These are phyloP conservation scores for Penicillium hesseltinei DNA, from an alignment of 2,329 filamentous ascomycete genomes.

Conservation along the genomic window DNA sequence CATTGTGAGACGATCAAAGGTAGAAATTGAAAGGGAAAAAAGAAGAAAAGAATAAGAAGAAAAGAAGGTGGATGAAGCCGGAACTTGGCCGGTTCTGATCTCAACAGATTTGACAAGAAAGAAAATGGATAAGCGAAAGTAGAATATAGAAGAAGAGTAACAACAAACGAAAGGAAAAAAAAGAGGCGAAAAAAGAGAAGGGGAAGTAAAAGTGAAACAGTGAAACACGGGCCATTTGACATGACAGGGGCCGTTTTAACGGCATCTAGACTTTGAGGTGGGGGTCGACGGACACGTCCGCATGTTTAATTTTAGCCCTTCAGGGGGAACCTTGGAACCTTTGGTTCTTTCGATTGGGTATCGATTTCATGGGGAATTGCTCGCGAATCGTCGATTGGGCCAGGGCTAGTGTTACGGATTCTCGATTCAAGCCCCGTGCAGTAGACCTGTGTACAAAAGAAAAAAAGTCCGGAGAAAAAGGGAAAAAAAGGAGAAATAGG, in stretches of 20 bases:
- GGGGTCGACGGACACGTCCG: conserved; percentile 13
- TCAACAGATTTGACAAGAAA: conserved; percentile 4
- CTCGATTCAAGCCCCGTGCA: not conserved
- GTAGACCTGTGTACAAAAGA: not conserved
- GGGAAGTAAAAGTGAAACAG: conserved; percentile 13
- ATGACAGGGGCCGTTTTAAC: conserved; percentile 17
- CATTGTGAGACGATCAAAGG: conserved; percentile 13
- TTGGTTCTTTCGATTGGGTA: not conserved
- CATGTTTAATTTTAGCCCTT: conserved; percentile 10
- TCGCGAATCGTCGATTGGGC: not conserved
- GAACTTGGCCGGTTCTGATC: not conserved
- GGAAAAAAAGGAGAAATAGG: not conserved
- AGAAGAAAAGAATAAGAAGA: not conserved
- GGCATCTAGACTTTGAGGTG: conserved; percentile 18
- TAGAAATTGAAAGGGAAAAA: conserved; percentile 1
- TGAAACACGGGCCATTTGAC: not conserved
- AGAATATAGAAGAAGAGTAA: not conserved
- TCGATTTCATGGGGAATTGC: not conserved
- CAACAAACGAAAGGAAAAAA: not conserved
- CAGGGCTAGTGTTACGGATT: not conserved
- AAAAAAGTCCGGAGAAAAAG: not conserved
- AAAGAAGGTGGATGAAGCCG: not conserved
- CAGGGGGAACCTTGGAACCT: not conserved
- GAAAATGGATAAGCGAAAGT: conserved; percentile 1
- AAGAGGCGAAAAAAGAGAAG: conserved; percentile 8